Conservation (phyloP, 305 asterid genomes). For the Solanum aculeatissimum region DNA sequence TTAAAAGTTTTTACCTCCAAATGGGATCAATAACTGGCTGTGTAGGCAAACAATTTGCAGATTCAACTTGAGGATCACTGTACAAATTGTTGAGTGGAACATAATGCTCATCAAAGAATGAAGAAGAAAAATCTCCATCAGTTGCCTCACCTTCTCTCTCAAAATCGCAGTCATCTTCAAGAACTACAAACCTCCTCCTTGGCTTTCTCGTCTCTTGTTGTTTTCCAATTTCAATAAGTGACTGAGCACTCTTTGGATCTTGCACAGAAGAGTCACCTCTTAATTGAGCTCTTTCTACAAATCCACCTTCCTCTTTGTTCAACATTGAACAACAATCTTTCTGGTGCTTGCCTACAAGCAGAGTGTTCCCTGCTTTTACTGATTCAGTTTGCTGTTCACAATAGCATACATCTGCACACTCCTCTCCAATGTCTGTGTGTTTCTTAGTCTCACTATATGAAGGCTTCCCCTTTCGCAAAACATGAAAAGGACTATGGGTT, state of each 20-base stretch:
- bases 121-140: background rate
- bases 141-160: background rate
- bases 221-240: background rate
- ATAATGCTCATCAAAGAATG: background rate
- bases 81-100: background rate
- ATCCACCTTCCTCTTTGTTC: background rate
- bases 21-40: background rate
- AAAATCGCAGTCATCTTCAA: background rate
- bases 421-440: background rate
- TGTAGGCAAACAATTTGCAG: background rate
- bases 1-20: background rate
- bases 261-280: background rate
- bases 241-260: background rate
- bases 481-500: background rate
- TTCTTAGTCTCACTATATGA: background rate
- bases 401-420: background rate
- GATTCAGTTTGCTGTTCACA: background rate
- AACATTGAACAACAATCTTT: background rate
- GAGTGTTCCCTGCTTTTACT: background rate
- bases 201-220: background rate
- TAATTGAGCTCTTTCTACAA: background rate
- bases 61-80: background rate
- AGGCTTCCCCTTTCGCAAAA: background rate
- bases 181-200: background rate
- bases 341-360: background rate